Percentiles rank a stretch among this genome's conserved stretches.
Evolutionary conservation across 176 grass and related monocot genomes (phyloP).

Genomic region (Thalia dealbata): DNA sequence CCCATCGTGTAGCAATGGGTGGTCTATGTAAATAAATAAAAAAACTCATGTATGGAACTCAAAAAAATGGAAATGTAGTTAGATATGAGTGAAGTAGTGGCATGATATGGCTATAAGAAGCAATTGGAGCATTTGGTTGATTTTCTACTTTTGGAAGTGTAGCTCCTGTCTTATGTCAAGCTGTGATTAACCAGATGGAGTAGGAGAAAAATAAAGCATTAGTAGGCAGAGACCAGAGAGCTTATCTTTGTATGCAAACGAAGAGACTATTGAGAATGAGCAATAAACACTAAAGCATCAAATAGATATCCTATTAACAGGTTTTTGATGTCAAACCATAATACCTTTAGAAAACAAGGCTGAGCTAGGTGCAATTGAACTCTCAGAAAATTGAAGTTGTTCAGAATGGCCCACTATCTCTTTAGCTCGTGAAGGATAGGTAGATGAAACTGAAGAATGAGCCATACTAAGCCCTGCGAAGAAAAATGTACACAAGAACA

Average conservation of each 20-base stretch:
- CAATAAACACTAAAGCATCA: not conserved
- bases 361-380: not conserved
- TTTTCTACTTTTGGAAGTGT: not conserved
- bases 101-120: not conserved
- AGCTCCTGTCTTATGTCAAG: slow-evolving; percentile 1
- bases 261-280: not conserved
- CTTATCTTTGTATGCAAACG: too few species aligned
- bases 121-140: not conserved
- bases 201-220: not conserved
- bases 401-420: not conserved
- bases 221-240: not conserved
- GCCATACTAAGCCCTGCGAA: slow-evolving; percentile 3
- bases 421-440: not conserved
- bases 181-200: not conserved
- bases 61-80: not conserved
- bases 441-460: not conserved
- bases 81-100: not conserved
- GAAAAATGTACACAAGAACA: not conserved
- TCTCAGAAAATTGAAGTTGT: not conserved
- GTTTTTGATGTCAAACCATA: not conserved
- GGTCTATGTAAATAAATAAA: not conserved
- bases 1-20: too few species aligned
- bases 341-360: not conserved
- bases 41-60: not conserved
- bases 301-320: not conserved